These are phyloP conservation scores for Fraxinus anomala DNA, from an alignment of 257 asterid genomes.

Conservation along the genomic window DNA sequence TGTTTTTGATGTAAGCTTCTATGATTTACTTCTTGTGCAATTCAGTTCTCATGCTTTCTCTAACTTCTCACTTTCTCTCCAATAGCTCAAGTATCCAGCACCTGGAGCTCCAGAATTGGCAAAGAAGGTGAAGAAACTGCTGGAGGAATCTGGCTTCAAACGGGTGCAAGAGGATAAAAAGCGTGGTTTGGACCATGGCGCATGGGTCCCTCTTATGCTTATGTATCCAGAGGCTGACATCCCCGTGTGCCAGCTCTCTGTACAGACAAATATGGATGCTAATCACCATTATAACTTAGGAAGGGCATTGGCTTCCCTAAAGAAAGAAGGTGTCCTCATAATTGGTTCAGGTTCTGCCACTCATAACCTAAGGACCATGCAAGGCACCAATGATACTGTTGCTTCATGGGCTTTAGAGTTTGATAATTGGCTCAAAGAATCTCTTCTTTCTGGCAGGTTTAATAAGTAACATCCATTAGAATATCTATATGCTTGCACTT, in stretches of 20 bases:
- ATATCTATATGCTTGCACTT: neutral
- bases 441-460: slow-evolving; percentile 67
- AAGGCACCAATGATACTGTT: slow-evolving; percentile 28
- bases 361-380: slow-evolving; percentile 60
- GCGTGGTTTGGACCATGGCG: slow-evolving; percentile 87
- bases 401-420: slow-evolving; percentile 74
- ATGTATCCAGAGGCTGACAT: slow-evolving; percentile 85
- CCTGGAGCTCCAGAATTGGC: slow-evolving; percentile 84
- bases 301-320: slow-evolving; percentile 66
- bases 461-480: neutral
- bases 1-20: neutral
- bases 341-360: slow-evolving; percentile 82
- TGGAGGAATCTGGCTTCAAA: slow-evolving; percentile 52
- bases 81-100: slow-evolving; percentile 68
- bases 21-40: neutral
- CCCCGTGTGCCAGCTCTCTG: slow-evolving; percentile 81
- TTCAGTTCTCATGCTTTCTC: slow-evolving; percentile 6
- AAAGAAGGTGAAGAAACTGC: slow-evolving; percentile 56
- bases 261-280: slow-evolving; percentile 64
- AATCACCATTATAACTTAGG: slow-evolving; percentile 73
- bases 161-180: slow-evolving; percentile 54
- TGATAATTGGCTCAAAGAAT: slow-evolving; percentile 61
- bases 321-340: slow-evolving; percentile 71
- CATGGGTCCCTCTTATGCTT: slow-evolving; percentile 89
- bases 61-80: slow-evolving; percentile 13